These are phyloP conservation scores for Aspergillus niger DNA, from an alignment of 2,329 filamentous ascomycete genomes.

Conservation along the genomic window DNA sequence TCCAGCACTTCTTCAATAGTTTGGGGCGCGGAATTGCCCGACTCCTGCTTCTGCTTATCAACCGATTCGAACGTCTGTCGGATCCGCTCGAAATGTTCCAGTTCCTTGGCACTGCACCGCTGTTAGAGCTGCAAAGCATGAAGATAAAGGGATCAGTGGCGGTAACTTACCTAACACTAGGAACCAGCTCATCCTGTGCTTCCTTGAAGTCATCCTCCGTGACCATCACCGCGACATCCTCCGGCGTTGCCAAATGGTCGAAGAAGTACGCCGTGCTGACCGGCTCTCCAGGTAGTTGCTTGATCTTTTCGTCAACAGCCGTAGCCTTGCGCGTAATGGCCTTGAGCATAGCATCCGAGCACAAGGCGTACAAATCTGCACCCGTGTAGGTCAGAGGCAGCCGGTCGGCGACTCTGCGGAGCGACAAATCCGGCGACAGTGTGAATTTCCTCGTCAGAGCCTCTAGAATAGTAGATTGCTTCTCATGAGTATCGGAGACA, in stretches of 20 bases:
- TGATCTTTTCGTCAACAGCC: slow-evolving; percentile 80
- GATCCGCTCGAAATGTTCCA: slow-evolving; percentile 87
- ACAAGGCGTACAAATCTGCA: slow-evolving; percentile 94
- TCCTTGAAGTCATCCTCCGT: slow-evolving; percentile 83
- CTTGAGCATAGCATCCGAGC: slow-evolving; percentile 98
- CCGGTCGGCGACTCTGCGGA: slow-evolving; percentile 70
- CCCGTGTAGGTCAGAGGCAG: slow-evolving; percentile 97
- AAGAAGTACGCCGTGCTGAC: slow-evolving; percentile 94
- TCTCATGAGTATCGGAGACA: slow-evolving; percentile 93
- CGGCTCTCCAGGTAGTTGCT: slow-evolving; percentile 57
- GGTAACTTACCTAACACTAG: slow-evolving; percentile 66
- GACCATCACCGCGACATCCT: slow-evolving; percentile 85
- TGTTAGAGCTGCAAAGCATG: slow-evolving; percentile 23
- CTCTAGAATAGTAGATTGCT: slow-evolving; percentile 91
- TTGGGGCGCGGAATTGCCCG: slow-evolving; percentile 26
- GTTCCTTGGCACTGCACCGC: slow-evolving; percentile 72
- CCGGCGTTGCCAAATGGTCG: slow-evolving; percentile 80
- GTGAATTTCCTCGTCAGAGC: slow-evolving; percentile 94
- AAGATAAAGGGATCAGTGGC: not conserved
- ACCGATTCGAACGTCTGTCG: slow-evolving; percentile 75
- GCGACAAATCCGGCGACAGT: slow-evolving; percentile 75
- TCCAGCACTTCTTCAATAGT: slow-evolving; percentile 43
- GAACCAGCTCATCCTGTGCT: slow-evolving; percentile 83
- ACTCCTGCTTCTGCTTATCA: slow-evolving; percentile 48
- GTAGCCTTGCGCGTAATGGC: slow-evolving; percentile 89